Base-by-base conservation (phyloP, 75 land plant species). In the Chamaecyparis obtusa region DNA sequence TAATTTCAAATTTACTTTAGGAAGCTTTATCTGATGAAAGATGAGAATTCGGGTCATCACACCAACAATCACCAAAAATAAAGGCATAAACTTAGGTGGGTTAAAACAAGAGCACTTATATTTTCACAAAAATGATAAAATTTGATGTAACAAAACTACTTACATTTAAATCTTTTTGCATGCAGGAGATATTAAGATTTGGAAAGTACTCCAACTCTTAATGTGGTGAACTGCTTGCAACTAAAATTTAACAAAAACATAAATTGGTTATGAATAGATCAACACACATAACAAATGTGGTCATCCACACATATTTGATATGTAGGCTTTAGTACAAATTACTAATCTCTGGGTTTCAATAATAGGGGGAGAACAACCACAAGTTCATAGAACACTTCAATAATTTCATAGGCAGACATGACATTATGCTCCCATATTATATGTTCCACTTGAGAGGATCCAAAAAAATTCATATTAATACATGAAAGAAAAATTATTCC, bases 371-470 rank as follows among this genome's bases (percentile, higher is more conserved):
- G 94, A 44, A 95, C 99, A 75, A 89, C 87, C 72, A 97, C 88
- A 72, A 94, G 89, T 88, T 96, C 98, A 81, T 98, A 96, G 86
- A 96, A 97, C 48, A 95, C 75, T 90, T 96, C 99, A 44, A 97
- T 36, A 27, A 96, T 94, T 91, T 95, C 96, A 86, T 94, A 95
- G 11, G 96, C 99, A 82, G 94, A 94, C 96, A 93, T 88, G 33
- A 94, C 91, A 88, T 97, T 97, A 49, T 95, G 92, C 86, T 97
- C 99, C 49, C 99, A 85, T 24, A 93, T 90, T 7, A 96, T 95
- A 88, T 97, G 98, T 89, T 97, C 99, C 85, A 96, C 99, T 36
- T 74, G 3, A 11, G 76, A 74, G 76, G 15, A 74, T 11, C n/a
- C 76, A 74, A 74, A 74, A 32, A 74, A 0, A 3, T 33, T 74